Conservation (phyloP, 164 flowering plant genomes). For the Amborella trichopoda region DNA sequence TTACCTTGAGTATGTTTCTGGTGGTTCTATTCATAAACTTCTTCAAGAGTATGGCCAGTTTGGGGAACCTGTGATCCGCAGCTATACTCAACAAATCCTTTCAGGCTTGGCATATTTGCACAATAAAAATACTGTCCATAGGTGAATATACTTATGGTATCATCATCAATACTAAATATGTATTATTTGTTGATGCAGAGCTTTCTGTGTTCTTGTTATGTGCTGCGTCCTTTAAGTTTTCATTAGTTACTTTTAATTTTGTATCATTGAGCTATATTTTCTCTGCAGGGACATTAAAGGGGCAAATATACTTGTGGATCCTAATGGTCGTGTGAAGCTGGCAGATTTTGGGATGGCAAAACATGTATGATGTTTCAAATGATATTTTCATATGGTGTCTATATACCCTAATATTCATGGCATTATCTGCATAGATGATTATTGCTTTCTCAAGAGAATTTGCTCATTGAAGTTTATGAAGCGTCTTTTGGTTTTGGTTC, state of each 20-base stretch:
- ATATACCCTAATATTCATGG: too few relatives aligned
- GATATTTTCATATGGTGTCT: too few relatives aligned
- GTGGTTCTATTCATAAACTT: conserved; percentile 88
- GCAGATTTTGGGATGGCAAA: conserved; percentile 90
- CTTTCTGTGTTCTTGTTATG: too few relatives aligned
- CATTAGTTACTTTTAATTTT: too few relatives aligned
- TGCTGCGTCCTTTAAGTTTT: too few relatives aligned
- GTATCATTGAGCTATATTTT: too few relatives aligned
- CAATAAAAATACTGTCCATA: conserved; percentile 69
- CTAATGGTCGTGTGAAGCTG: conserved; percentile 78
- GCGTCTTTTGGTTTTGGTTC: too few relatives aligned
- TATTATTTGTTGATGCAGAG: too few relatives aligned
- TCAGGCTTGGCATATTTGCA: conserved; percentile 85
- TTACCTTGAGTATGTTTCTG: conserved; percentile 91
- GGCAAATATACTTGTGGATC: conserved; percentile 92
- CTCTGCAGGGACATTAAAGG: conserved; percentile 85
- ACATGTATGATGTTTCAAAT: conserved; percentile 44
- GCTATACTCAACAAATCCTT: conserved; percentile 80
- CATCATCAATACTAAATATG: too few relatives aligned
- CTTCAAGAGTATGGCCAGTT: conserved; percentile 91
- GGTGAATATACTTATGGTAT: conserved; percentile 35
- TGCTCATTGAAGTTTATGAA: too few relatives aligned
- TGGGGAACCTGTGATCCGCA: conserved; percentile 79
- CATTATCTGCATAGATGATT: too few relatives aligned
- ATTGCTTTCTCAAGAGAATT: too few relatives aligned